A percentile compares a stretch with the other conserved stretches of the same genome.
Evolutionary conservation across 2,329 filamentous ascomycete genomes (phyloP).

Genomic region (Ceratocystis colombiana): DNA sequence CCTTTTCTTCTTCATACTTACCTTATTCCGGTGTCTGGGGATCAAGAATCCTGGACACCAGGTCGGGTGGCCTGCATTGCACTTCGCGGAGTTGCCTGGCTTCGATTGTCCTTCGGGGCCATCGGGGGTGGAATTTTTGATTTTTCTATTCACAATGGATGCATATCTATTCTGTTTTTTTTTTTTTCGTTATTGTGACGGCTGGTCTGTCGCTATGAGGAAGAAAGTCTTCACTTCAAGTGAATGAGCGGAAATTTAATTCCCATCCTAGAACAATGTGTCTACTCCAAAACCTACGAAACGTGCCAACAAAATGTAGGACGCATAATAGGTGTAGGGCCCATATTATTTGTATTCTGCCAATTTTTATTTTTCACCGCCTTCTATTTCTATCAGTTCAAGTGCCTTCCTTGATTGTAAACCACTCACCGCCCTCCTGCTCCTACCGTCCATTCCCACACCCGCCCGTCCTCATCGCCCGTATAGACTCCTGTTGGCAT

Average conservation of each 20-base stretch:
- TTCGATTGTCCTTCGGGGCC: slow-evolving; percentile 45
- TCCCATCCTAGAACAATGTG: too few species aligned
- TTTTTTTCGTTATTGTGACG: slow-evolving; percentile 37
- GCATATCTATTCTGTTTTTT: slow-evolving; percentile 20
- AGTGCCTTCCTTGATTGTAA: neutral
- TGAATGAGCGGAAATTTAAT: neutral
- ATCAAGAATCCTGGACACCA: slow-evolving; percentile 38
- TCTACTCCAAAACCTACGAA: too few species aligned
- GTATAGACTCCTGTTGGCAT: slow-evolving; percentile 81
- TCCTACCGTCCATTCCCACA: slow-evolving; percentile 43
- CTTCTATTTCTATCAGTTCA: neutral
- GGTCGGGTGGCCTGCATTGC: slow-evolving; percentile 43
- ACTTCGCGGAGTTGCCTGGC: slow-evolving; percentile 42
- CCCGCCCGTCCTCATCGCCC: slow-evolving; percentile 83
- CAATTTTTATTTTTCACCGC: neutral
- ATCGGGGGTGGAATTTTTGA: slow-evolving; percentile 44
- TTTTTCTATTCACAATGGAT: slow-evolving; percentile 28
- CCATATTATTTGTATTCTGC: neutral
- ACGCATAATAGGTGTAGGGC: neutral
- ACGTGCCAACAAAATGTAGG: too few species aligned
- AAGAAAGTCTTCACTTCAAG: slow-evolving; percentile 31
- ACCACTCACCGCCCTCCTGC: neutral
- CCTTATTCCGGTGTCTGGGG: slow-evolving; percentile 38
- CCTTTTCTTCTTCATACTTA: slow-evolving; percentile 43
- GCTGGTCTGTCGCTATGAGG: slow-evolving; percentile 37